phyloP scores from a whole-genome alignment of 2,329 filamentous ascomycete species.

The Ascochyta koolunga region DNA sequence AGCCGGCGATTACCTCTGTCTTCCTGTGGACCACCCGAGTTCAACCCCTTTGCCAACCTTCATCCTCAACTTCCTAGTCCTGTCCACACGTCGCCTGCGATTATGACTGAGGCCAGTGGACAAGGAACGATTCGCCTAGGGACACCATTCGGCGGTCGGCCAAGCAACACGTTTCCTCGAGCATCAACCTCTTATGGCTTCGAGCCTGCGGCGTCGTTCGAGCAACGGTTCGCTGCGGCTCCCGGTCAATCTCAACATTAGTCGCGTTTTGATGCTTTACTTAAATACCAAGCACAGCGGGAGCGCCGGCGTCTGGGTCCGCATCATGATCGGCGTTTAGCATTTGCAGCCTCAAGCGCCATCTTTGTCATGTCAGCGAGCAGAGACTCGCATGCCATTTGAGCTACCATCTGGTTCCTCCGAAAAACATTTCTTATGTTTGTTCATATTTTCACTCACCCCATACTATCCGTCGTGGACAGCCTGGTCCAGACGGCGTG shows the following conservation, averaged over 20 bases:
- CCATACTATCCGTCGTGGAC: slow-evolving; percentile 21
- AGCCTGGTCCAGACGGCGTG: slow-evolving; percentile 21
- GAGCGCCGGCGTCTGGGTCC: slow-evolving; percentile 28
- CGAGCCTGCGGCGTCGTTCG: slow-evolving; percentile 47
- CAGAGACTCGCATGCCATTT: slow-evolving; percentile 29
- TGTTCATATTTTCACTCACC: slow-evolving; percentile 31
- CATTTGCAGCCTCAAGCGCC: slow-evolving; percentile 31
- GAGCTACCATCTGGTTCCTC: slow-evolving; percentile 25
- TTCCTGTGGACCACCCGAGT: slow-evolving; percentile 56
- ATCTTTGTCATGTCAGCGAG: slow-evolving; percentile 27
- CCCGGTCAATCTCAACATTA: slow-evolving; percentile 33
- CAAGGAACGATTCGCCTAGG: slow-evolving; percentile 54
- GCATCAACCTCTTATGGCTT: slow-evolving; percentile 47
- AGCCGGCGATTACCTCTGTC: slow-evolving; percentile 59
- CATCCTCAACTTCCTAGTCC: slow-evolving; percentile 35
- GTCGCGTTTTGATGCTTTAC: slow-evolving; percentile 24
- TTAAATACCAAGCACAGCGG: slow-evolving; percentile 29
- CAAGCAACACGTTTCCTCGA: slow-evolving; percentile 56
- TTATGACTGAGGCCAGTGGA: slow-evolving; percentile 30
- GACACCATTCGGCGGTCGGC: slow-evolving; percentile 54
- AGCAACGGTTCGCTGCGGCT: slow-evolving; percentile 46
- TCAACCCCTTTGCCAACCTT: slow-evolving; percentile 37
- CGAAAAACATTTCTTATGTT: slow-evolving; percentile 45
- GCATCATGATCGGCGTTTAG: slow-evolving; percentile 46
- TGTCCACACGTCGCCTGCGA: slow-evolving; percentile 23